These are phyloP conservation scores for Lactarius hatsudake DNA, from an alignment of 768 basidiomycete species.

Conservation along the genomic window DNA sequence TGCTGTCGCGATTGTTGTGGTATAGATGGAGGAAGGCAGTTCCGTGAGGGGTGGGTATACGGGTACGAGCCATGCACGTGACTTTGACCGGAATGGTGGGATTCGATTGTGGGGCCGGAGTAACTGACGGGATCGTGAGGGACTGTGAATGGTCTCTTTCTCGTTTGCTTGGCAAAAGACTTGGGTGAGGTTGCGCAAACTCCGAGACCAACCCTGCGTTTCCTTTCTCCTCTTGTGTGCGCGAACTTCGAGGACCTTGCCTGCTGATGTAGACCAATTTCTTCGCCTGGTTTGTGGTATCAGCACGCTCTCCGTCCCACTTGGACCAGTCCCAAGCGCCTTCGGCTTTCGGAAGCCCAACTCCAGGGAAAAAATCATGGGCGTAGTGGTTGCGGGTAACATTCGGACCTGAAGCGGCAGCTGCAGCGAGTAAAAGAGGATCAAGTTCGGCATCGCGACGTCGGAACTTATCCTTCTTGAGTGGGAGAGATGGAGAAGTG, in stretches of 20 bases:
- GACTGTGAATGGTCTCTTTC: slow-evolving; percentile 33
- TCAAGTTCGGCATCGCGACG: slow-evolving; percentile 74
- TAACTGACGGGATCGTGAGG: slow-evolving; percentile 22
- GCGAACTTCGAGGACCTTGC: slow-evolving; percentile 69
- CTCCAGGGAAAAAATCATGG: slow-evolving; percentile 71
- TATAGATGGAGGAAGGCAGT: slow-evolving; percentile 92
- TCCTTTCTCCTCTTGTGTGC: slow-evolving; percentile 53
- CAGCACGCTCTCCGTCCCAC: slow-evolving; percentile 45
- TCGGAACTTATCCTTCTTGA: slow-evolving; percentile 43
- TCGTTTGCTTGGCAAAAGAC: slow-evolving; percentile 38
- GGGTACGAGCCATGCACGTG: slow-evolving; percentile 94
- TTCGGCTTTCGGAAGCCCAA: slow-evolving; percentile 50
- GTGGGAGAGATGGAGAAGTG: slow-evolving; percentile 45
- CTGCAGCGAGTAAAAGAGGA: slow-evolving; percentile 75
- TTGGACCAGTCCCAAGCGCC: slow-evolving; percentile 59
- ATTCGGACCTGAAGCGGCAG: slow-evolving; percentile 68
- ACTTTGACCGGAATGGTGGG: slow-evolving; percentile 51
- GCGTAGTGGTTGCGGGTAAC: slow-evolving; percentile 84
- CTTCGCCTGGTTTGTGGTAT: slow-evolving; percentile 41
- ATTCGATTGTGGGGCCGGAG: slow-evolving; percentile 15
- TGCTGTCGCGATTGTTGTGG: slow-evolving; percentile 86
- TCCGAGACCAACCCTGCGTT: slow-evolving; percentile 43
- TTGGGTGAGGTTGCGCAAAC: slow-evolving; percentile 36
- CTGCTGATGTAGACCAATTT: slow-evolving; percentile 64
- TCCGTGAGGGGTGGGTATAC: slow-evolving; percentile 95